A percentile compares a stretch with the other conserved stretches of the same genome.
Conservation (phyloP, 179 eudicot species). For the Corrigiola litoralis region DNA sequence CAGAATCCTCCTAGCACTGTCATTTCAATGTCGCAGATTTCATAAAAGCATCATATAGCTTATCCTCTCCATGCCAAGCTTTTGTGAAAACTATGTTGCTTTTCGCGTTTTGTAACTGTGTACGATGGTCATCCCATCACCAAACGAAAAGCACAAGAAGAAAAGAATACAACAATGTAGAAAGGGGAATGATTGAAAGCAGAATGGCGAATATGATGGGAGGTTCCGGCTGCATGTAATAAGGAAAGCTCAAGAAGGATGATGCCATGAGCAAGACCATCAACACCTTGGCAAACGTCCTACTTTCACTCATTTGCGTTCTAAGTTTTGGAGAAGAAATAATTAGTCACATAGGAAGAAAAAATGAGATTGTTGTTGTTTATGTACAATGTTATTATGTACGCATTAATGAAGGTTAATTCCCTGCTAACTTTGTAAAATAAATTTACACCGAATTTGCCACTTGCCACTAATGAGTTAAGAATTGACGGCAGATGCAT, state of each 20-base stretch:
- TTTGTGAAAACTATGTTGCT: too few relatives aligned
- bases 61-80: too few relatives aligned
- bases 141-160: slow-evolving; percentile 6
- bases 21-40: too few relatives aligned
- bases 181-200: slow-evolving; percentile 19
- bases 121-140: too few relatives aligned
- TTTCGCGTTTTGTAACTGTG: too few relatives aligned
- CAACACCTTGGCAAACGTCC: slow-evolving; percentile 11
- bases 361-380: too few relatives aligned
- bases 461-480: too few relatives aligned
- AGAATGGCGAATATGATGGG: slow-evolving; percentile 7
- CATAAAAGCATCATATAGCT: too few relatives aligned
- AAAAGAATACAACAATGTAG: slow-evolving; percentile 10
- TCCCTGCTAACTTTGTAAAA: neutral
- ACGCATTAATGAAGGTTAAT: neutral
- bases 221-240: slow-evolving; percentile 18
- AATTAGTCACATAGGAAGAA: neutral
- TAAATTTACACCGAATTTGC: too few relatives aligned
- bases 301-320: neutral
- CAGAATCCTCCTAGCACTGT: too few relatives aligned
- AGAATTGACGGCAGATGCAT: neutral
- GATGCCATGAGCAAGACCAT: slow-evolving; percentile 11
- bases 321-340: neutral
- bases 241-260: slow-evolving; percentile 8
- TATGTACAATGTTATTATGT: too few relatives aligned